Conservation (phyloP, 306 rosid species). For the Arachis hypogaea region DNA sequence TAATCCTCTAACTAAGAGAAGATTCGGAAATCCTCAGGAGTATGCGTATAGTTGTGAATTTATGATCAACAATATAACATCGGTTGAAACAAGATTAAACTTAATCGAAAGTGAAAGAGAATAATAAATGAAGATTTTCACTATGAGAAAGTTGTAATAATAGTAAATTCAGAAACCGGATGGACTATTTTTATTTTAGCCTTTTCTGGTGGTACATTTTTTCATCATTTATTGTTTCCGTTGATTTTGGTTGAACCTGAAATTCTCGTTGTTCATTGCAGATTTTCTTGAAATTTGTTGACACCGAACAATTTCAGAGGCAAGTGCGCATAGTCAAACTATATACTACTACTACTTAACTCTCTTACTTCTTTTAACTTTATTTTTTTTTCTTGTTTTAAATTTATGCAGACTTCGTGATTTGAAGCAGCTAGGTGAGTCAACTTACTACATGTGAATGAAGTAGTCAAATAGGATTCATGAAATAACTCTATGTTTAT, state of each 20-base stretch:
- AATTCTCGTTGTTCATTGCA: constrained; percentile 36
- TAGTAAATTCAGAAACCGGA: background rate
- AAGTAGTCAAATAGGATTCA: background rate
- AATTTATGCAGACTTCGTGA: constrained; percentile 54
- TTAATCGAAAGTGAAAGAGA: background rate
- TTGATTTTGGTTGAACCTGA: constrained; percentile 32
- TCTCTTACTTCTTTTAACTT: background rate
- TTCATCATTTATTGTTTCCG: background rate
- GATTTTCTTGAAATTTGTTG: constrained; percentile 54
- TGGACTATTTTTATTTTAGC: background rate
- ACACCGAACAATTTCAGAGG: constrained; percentile 62
- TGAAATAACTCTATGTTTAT: background rate
- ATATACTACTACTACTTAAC: constrained; percentile 7
- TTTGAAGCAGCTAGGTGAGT: constrained; percentile 58
- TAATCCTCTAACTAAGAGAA: background rate
- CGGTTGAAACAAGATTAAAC: background rate
- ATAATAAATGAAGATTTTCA: background rate
- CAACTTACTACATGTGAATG: constrained; percentile 10
- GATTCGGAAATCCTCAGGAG: background rate
- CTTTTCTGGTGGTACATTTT: background rate
- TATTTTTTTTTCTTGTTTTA: background rate
- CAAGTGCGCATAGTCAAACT: constrained; percentile 37
- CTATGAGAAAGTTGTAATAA: background rate
- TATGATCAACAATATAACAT: background rate
- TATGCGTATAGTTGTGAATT: background rate